phyloP scores from a whole-genome alignment of 345 rosid genomes.

The rapeseed (Brassica napus) region Da-Ae NC_063449.1:27592001-27592500 shows the following conservation, averaged over 20 bases:
- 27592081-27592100: background rate
- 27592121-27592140: too few species aligned
- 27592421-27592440: too few species aligned
- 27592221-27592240: too few species aligned
- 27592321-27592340: slow-evolving; percentile 31
- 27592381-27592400: slow-evolving; percentile 37
- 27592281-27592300: slow-evolving; percentile 41
- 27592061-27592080: background rate
- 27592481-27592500: too few species aligned
- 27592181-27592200: too few species aligned
- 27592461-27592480: too few species aligned
- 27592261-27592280: slow-evolving; percentile 35
- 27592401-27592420: too few species aligned
- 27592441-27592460: too few species aligned
- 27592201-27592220: too few species aligned
- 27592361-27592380: slow-evolving; percentile 51
- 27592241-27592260: too few species aligned
- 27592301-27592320: slow-evolving; percentile 36
- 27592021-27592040: background rate
- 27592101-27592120: background rate
- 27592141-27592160: too few species aligned
- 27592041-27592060: background rate
- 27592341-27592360: slow-evolving; percentile 50
- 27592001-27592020: background rate
- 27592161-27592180: too few species aligned